Base-by-base conservation (phyloP, 306 rosid species). In the Oemleria cerasiformis region DNA sequence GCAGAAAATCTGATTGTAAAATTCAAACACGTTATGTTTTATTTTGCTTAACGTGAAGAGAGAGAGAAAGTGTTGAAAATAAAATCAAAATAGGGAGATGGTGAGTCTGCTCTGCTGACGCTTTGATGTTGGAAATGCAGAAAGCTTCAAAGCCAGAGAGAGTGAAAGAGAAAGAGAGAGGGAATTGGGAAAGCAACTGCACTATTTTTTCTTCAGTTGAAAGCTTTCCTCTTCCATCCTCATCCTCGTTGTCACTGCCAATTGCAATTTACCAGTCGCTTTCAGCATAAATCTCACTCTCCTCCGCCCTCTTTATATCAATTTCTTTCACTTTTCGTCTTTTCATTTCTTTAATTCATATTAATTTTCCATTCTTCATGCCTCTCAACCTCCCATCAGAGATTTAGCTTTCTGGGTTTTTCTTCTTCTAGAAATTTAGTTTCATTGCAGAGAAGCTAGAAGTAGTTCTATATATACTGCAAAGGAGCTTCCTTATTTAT, bases 191-290 rank as follows among this genome's bases (percentile, higher is more conserved):
- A 54, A 78, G 61, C 75, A 20, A 71, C 78, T 13, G 1, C 44
- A 45, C 65, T 47, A 8, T 57, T 56, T 77, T 34, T 67, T 74
- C 79, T 71, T 75, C 70, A 51, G 56, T 67, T 72, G 73, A 78
- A 78, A 78, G 76, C 81, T 57, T 62, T 78, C 58, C 61, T 70
- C 48, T n/a, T 67, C 59, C 16, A 8, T 17, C 61, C 43, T 17
- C 73, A 25, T 43, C 77, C 39, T 66, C 9, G 65, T 55, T 49
- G 74, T 48, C 38, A 38, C 20, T 7, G 23, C 20, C 12, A 9
- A 69, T 77, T 72, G 65, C 73, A 60, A 65, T 10, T 64, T 54
- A 34, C 65, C 4, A 38, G 77, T 82, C 77, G 45, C 20, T 72
- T 16, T 78, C 83, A 61, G 63, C 79, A 66, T 78, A 60, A 75